A percentile compares a stretch with the other conserved stretches of the same genome.
Conservation (phyloP, 495 filamentous ascomycete species). For the Polyplosphaeria fusca region DNA sequence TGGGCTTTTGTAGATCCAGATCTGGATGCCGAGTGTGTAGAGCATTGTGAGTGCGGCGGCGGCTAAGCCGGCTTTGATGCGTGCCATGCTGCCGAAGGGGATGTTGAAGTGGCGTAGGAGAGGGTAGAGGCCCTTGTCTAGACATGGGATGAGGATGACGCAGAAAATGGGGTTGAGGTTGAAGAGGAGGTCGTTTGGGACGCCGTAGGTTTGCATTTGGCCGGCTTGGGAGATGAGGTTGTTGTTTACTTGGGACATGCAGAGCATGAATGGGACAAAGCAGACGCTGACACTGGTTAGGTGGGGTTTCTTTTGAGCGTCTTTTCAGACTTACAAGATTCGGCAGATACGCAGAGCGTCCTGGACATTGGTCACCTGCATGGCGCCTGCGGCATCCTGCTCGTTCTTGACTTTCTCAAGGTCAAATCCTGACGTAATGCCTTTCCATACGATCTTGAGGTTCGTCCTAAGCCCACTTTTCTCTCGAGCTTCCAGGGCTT, state of each 20-base stretch:
- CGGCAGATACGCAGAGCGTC: neutral
- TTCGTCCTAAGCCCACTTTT: neutral
- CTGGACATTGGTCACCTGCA: neutral
- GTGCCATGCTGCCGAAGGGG: slow-evolving; percentile 48
- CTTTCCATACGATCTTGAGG: neutral
- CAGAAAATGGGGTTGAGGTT: slow-evolving; percentile 41
- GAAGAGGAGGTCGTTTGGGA: slow-evolving; percentile 53
- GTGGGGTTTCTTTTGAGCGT: neutral
- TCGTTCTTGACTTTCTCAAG: too few relatives aligned
- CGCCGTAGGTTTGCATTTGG: slow-evolving; percentile 48
- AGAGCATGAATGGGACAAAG: slow-evolving; percentile 44
- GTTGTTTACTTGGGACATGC: slow-evolving; percentile 49
- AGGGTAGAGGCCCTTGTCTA: slow-evolving; percentile 49
- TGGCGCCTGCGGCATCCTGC: neutral
- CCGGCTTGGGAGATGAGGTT: slow-evolving; percentile 56
- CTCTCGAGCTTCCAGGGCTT: neutral
- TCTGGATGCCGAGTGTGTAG: slow-evolving; percentile 50
- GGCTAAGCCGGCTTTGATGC: slow-evolving; percentile 51
- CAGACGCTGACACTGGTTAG: neutral
- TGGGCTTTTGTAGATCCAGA: slow-evolving; percentile 44
- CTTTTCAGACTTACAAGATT: neutral
- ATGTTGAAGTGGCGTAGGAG: slow-evolving; percentile 42
- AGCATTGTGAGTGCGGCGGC: slow-evolving; percentile 46
- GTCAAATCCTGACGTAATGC: neutral
- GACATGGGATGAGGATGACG: slow-evolving; percentile 47